A percentile compares a stretch with the other conserved stretches of the same genome.
These are phyloP conservation scores for Pythium angustatum DNA, from an alignment of 352 stramenopile species.

Conservation along the genomic window DNA sequence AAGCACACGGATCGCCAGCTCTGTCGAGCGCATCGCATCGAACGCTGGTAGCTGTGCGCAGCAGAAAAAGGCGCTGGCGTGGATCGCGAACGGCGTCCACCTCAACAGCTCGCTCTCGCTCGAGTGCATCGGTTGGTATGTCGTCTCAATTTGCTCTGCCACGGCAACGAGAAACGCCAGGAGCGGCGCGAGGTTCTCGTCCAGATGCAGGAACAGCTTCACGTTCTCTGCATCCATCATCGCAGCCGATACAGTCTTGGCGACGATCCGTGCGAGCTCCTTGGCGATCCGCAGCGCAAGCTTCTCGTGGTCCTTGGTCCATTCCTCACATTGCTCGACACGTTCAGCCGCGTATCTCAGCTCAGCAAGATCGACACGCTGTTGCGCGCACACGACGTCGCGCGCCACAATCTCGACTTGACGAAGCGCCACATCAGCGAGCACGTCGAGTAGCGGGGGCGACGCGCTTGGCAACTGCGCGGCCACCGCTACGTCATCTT, in stretches of 20 bases:
- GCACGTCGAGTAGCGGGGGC: background rate
- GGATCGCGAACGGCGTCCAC: constrained; percentile 30
- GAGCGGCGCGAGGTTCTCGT: constrained; percentile 28
- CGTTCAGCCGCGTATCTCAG: constrained; percentile 4
- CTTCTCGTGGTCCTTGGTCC: constrained; percentile 24
- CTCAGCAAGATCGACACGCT: constrained; percentile 3
- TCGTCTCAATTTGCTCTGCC: constrained; percentile 4
- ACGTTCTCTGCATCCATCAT: constrained; percentile 16
- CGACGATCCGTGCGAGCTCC: constrained; percentile 25
- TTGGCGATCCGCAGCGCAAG: constrained; percentile 23
- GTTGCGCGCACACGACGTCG: constrained; percentile 11
- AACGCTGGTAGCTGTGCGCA: constrained; percentile 28
- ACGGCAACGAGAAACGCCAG: constrained; percentile 22
- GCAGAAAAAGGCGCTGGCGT: constrained; percentile 22
- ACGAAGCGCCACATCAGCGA: constrained; percentile 14
- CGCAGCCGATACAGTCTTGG: constrained; percentile 4
- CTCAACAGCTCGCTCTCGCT: constrained; percentile 17
- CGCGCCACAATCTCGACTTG: constrained; percentile 11
- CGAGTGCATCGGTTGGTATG: background rate
- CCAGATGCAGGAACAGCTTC: constrained; percentile 28
- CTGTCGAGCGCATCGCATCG: constrained; percentile 27
- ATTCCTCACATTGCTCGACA: background rate
- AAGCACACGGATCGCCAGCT: constrained; percentile 4
- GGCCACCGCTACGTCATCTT: background rate
- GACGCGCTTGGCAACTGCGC: background rate